A percentile compares a stretch with the other conserved stretches of the same genome.
phyloP scores from a whole-genome alignment of 2,329 filamentous ascomycete genomes.

The Aspergillus bombycis region DNA sequence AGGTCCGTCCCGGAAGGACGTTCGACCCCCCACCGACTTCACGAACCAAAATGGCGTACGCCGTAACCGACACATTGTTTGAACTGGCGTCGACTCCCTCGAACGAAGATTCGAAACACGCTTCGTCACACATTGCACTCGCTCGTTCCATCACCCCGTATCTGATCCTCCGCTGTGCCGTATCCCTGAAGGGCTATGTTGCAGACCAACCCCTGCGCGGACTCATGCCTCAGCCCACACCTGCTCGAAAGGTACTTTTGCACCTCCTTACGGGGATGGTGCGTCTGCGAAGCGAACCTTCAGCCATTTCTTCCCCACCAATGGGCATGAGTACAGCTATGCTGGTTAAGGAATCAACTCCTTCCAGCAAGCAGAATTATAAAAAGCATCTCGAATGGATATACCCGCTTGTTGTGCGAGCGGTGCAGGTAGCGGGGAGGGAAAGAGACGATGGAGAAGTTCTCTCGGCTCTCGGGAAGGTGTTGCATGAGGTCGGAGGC shows the following conservation, averaged over 20 bases:
- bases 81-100: constrained; percentile 63
- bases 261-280: constrained; percentile 71
- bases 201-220: constrained; percentile 90
- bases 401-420: constrained; percentile 67
- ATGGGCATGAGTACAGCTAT: constrained; percentile 18
- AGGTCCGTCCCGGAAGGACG: constrained; percentile 71
- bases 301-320: constrained; percentile 63
- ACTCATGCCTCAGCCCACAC: constrained; percentile 82
- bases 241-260: constrained; percentile 76
- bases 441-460: constrained; percentile 43
- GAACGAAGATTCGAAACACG: constrained; percentile 20
- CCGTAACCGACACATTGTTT: constrained; percentile 79
- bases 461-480: constrained; percentile 58
- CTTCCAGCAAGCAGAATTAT: constrained; percentile 34
- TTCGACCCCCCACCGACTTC: constrained; percentile 65
- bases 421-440: constrained; percentile 43
- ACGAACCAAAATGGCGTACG: constrained; percentile 74
- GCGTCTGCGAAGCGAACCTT: constrained; percentile 68
- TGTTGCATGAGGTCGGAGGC: constrained; percentile 63
- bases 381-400: constrained; percentile 79
- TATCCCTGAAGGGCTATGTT: constrained; percentile 81
- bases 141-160: constrained; percentile 78
- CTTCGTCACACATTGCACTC: constrained; percentile 59
- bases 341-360: constrained; percentile 33
- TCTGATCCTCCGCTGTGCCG: constrained; percentile 77